Conservation (phyloP, 1,284 basidiomycete genomes). For the Ceratobasidium sp. region DNA sequence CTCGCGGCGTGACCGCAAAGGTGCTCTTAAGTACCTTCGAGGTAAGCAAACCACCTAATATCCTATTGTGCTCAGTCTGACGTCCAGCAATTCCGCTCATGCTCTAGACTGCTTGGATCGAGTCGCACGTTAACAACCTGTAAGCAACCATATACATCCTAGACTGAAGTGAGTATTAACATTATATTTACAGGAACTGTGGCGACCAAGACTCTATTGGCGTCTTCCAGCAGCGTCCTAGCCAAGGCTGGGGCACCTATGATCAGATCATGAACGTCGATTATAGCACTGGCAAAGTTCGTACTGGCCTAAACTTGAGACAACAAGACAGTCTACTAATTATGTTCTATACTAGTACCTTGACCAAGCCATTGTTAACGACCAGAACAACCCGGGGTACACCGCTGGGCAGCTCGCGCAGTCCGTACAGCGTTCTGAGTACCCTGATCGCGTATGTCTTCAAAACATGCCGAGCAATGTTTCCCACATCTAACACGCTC, state of each 20-base stretch:
- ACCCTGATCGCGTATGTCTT: constrained; percentile 35
- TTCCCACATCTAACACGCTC: not conserved
- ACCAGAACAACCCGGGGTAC: constrained; percentile 26
- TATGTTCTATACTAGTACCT: constrained; percentile 1
- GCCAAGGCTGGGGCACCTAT: constrained; percentile 45
- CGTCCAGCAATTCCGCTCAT: not conserved
- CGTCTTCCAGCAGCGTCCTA: constrained; percentile 47
- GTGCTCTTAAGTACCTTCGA: constrained; percentile 35
- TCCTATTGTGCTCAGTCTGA: not conserved
- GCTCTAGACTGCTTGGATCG: constrained; percentile 31
- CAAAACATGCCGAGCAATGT: not conserved
- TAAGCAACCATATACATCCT: not conserved
- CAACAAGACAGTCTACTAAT: not conserved
- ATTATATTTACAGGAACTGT: constrained; percentile 10
- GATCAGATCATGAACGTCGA: constrained; percentile 46
- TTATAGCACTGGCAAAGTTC: constrained; percentile 40
- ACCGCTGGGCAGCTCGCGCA: constrained; percentile 33
- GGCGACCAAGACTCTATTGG: constrained; percentile 46
- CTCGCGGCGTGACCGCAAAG: constrained; percentile 38
- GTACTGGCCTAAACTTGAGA: not conserved
- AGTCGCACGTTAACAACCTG: constrained; percentile 41
- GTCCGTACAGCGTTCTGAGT: constrained; percentile 42
- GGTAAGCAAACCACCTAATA: not conserved
- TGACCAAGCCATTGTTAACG: constrained; percentile 34
- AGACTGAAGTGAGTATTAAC: not conserved